Conservation (phyloP, 768 basidiomycete species). For the Infundibulicybe gibba region DNA sequence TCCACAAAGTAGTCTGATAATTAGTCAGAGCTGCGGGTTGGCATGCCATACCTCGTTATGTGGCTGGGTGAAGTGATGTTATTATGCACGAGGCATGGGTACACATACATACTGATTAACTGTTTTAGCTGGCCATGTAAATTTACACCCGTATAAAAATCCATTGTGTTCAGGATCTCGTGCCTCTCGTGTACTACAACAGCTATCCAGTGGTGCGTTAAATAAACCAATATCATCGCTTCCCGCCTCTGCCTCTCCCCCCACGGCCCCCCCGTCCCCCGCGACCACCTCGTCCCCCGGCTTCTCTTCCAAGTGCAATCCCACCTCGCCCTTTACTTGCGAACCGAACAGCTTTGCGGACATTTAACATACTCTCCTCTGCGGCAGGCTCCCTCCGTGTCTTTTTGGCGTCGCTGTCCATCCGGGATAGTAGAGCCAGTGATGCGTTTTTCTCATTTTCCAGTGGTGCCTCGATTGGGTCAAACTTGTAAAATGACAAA, state of each 20-base stretch:
- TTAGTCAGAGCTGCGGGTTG: too few species aligned
- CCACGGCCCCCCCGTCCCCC: constrained; percentile 22
- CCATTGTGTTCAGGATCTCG: too few species aligned
- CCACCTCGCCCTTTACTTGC: constrained; percentile 71
- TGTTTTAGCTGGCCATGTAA: too few species aligned
- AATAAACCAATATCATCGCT: constrained; percentile 12
- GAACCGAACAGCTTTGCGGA: constrained; percentile 82
- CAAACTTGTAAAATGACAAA: constrained; percentile 55
- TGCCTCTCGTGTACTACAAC: too few species aligned
- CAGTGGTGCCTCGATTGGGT: constrained; percentile 68
- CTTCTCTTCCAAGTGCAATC: constrained; percentile 48
- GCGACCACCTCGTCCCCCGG: constrained; percentile 20
- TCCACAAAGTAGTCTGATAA: constrained; percentile 25
- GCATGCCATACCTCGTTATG: too few species aligned
- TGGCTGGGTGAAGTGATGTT: too few species aligned
- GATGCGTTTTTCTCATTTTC: constrained; percentile 69
- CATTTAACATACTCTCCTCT: constrained; percentile 67
- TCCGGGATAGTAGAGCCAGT: constrained; percentile 68
- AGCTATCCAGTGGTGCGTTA: background rate
- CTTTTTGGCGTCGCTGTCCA: constrained; percentile 74
- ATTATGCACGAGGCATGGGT: too few species aligned
- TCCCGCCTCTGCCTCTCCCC: constrained; percentile 15
- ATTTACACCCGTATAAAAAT: too few species aligned
- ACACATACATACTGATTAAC: too few species aligned
- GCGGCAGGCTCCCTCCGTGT: constrained; percentile 40